Evolutionary conservation across 2,329 filamentous ascomycete genomes (phyloP), one percentile per base, ranked within the genome.

Genomic region (Cladophialophora yegresii): DNA sequence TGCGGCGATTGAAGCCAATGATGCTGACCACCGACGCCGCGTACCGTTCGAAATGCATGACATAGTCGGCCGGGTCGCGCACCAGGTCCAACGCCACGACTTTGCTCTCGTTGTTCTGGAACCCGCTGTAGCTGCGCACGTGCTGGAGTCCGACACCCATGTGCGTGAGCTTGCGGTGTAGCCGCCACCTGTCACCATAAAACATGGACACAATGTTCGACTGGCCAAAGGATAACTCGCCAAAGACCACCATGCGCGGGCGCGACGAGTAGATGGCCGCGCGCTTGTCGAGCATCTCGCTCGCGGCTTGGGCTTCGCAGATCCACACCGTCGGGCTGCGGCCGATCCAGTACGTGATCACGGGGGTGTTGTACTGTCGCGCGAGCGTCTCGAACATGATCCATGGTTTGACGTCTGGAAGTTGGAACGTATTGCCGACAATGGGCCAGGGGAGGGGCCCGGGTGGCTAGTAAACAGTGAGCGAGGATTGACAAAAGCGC

Each of bases 41-140:
- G 63, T 79, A 80, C 7, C 78, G 71, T 58, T 79, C 76, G 54
- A 80, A 75, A 47, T 74, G 74, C 12, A 68, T 72, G 30, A 78
- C 75, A 64, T 79, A 80, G 53, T 75, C 68, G 23, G 56, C 58
- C 2, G 77, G 77, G 1, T 71, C 61, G 4, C 62, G 58, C n/a
- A 78, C 50, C 13, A 81, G 66, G 62, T 78, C 75, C 20, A 72
- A 77, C 0, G 83, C 84, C n/a, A 85, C 80, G 1, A 84, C 73
- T 50, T 80, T 80, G 71, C 83, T 85, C 74, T 87, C 84, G 67
- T 84, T 80, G 70, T 86, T 84, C 71, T 87, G 84, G 64, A 86
- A 82, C 3, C 74, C 71, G 1, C 82, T 79, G 67, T 84, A 84
- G 59, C 79, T 80, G 2, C 81, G 77, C 7, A 86, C 83, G 16